These are phyloP conservation scores for Diaporthe amygdali DNA, from an alignment of 2,329 filamentous ascomycete species.

Conservation along the genomic window DNA sequence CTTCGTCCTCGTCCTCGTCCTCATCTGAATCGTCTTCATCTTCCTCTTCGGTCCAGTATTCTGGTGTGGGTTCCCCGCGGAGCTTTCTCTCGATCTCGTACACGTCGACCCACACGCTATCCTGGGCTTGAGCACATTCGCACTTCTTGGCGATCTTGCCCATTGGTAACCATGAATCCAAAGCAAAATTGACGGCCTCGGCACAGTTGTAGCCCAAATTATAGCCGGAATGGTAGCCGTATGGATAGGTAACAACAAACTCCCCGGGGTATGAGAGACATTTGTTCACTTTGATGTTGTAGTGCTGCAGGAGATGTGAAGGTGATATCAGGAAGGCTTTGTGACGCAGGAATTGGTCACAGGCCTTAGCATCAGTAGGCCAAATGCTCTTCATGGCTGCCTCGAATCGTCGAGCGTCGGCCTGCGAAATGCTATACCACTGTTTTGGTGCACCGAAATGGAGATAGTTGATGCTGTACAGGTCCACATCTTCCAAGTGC, in stretches of 20 bases:
- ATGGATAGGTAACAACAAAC: constrained; percentile 98
- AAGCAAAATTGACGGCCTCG: constrained; percentile 97
- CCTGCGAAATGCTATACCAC: constrained; percentile 99
- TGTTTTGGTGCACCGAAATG: constrained; percentile 99
- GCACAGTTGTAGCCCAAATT: constrained; percentile 99
- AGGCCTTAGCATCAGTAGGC: constrained; percentile 94
- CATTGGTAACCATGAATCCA: constrained; percentile 94
- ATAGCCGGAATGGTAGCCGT: constrained; percentile 97
- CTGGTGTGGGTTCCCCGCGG: constrained; percentile 79
- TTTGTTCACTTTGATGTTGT: constrained; percentile 95
- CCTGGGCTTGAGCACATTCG: constrained; percentile 90
- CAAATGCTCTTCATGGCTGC: constrained; percentile 94
- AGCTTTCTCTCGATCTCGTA: constrained; percentile 94
- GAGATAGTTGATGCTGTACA: constrained; percentile 99
- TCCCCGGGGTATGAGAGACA: constrained; percentile 95
- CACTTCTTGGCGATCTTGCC: constrained; percentile 96
- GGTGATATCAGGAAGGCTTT: constrained; percentile 98
- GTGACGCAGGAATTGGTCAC: constrained; percentile 93
- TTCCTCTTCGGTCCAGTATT: constrained; percentile 80
- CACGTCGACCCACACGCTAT: constrained; percentile 98
- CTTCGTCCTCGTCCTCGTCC: constrained; percentile 63
- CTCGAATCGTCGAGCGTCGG: constrained; percentile 91
- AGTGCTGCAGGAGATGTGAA: constrained; percentile 82
- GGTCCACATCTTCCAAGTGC: constrained; percentile 97
- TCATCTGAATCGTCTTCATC: constrained; percentile 73